Conservation (phyloP, 768 basidiomycete genomes). For the Termitomyces sp. region DNA sequence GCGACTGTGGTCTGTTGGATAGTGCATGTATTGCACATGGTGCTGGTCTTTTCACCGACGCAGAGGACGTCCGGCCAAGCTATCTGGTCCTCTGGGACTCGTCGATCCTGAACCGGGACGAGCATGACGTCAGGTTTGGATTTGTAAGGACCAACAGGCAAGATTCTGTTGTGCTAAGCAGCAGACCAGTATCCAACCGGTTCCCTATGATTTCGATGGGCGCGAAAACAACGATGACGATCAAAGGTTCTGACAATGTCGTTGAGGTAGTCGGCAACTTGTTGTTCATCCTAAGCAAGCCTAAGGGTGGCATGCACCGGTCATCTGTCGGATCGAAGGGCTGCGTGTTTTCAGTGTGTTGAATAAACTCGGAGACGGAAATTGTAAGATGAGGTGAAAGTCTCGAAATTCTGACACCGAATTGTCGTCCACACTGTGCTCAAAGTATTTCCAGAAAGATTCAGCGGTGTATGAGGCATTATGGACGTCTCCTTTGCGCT, state of each 20-base stretch:
- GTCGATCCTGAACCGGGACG: not conserved
- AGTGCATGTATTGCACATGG: not conserved
- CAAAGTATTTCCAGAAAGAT: not conserved
- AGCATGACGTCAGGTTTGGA: not conserved
- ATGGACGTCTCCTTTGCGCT: not conserved
- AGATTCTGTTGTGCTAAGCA: not conserved
- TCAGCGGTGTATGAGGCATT: not conserved
- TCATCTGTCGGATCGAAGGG: not conserved
- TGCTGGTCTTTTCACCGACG: not conserved
- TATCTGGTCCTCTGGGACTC: not conserved
- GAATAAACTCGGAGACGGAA: not conserved
- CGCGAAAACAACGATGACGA: too few species aligned
- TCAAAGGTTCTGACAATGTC: not conserved
- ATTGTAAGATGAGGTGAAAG: not conserved
- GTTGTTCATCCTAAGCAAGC: not conserved
- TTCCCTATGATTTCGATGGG: not conserved
- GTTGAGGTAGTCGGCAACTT: not conserved
- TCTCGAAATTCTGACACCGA: not conserved
- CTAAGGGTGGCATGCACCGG: not conserved
- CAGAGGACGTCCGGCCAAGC: not conserved
- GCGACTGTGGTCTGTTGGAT: not conserved
- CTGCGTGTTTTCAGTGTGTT: not conserved
- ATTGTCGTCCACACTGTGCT: not conserved
- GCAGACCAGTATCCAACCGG: not conserved
- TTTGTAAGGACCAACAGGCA: not conserved